phyloP scores from a whole-genome alignment of 2,329 filamentous ascomycete genomes.

The Trematosphaeria pertusa region DNA sequence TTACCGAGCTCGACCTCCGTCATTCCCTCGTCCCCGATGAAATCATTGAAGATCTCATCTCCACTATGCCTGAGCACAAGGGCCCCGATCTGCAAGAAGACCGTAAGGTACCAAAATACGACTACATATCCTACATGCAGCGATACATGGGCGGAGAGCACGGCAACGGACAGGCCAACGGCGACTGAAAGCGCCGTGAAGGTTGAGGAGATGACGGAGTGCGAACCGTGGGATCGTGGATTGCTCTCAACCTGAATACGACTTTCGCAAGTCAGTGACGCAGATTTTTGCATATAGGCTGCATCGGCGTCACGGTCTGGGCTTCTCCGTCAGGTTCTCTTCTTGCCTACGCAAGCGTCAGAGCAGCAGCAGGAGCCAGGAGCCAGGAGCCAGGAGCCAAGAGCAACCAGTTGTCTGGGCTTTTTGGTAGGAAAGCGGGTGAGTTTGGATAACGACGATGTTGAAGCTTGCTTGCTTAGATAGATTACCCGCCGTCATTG shows the following conservation, averaged over 20 bases:
- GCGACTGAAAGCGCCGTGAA: constrained; percentile 13
- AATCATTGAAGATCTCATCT: constrained; percentile 89
- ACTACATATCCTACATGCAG: constrained; percentile 98
- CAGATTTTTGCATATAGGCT: background rate
- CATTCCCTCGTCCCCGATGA: constrained; percentile 96
- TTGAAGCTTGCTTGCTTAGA: no score
- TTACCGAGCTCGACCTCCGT: constrained; percentile 94
- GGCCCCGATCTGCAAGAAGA: constrained; percentile 89
- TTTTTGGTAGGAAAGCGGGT: no score
- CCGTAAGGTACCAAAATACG: constrained; percentile 83
- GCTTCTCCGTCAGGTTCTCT: background rate
- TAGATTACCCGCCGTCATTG: no score
- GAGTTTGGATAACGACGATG: no score
- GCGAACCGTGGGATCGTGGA: no score
- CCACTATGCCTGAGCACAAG: constrained; percentile 83
- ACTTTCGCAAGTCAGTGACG: no score
- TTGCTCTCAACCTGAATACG: no score
- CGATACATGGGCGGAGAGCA: constrained; percentile 57
- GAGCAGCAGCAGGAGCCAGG: no score
- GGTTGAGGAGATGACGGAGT: no score
- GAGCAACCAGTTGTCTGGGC: no score
- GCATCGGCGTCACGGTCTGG: background rate
- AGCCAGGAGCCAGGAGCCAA: no score
- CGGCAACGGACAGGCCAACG: constrained; percentile 30
- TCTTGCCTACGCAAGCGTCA: no score